Percentiles rank a stretch among this genome's conserved stretches.
These are phyloP conservation scores for Pyrenophora tritici-repentis DNA, from an alignment of 2,329 filamentous ascomycete species.

Conservation along the genomic window DNA sequence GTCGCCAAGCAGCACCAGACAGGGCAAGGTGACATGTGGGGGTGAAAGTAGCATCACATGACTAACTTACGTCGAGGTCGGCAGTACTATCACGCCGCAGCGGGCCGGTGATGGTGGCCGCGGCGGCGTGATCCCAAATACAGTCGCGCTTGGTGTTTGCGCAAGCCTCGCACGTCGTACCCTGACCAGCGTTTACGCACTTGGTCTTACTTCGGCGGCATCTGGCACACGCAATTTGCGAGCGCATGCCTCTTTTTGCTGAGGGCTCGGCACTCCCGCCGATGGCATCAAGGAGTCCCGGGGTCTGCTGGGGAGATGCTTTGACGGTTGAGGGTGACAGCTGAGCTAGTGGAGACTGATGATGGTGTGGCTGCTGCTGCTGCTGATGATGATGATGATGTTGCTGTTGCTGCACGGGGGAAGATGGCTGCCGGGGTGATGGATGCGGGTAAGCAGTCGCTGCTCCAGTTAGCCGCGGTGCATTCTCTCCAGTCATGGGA, in stretches of 20 bases:
- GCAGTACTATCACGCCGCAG: conserved; percentile 49
- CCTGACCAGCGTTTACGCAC: conserved; percentile 77
- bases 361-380: conserved; percentile 30
- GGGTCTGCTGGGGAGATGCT: conserved; percentile 35
- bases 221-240: conserved; percentile 76
- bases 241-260: conserved; percentile 62
- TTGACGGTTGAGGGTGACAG: conserved; percentile 37
- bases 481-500: conserved; percentile 26
- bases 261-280: conserved; percentile 25
- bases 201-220: conserved; percentile 85
- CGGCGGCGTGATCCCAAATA: conserved; percentile 65
- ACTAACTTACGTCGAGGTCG: conserved; percentile 34
- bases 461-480: conserved; percentile 29
- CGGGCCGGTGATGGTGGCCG: conserved; percentile 31
- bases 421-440: conserved; percentile 24
- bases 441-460: conserved; percentile 15
- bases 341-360: conserved; percentile 27
- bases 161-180: conserved; percentile 75
- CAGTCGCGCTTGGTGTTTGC: conserved; percentile 73
- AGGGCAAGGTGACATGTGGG: not conserved
- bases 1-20: too few species aligned
- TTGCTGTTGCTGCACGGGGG: conserved; percentile 29
- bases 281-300: conserved; percentile 29
- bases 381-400: not conserved
- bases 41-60: not conserved